These are phyloP conservation scores for Cinnamomum chago DNA, from an alignment of 164 flowering plant species.

Conservation along the genomic window DNA sequence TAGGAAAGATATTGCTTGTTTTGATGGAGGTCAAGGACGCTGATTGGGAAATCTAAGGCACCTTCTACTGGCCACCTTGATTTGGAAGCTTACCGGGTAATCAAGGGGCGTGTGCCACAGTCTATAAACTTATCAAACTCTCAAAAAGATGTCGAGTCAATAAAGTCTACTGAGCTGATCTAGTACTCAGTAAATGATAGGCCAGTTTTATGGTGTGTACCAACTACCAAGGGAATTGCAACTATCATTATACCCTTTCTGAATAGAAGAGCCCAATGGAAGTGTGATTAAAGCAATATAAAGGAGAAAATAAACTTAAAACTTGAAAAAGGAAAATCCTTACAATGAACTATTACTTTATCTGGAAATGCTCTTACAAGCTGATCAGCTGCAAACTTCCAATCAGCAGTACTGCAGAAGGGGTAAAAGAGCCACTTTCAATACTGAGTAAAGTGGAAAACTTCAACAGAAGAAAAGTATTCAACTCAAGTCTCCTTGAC, in stretches of 20 bases:
- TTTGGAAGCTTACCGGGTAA: neutral
- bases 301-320: neutral
- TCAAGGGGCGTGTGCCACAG: too few relatives aligned
- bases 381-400: slow-evolving; percentile 91
- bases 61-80: neutral
- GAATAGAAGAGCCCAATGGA: neutral
- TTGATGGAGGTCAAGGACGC: neutral
- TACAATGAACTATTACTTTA: slow-evolving; percentile 91
- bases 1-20: neutral
- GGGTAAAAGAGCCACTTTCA: neutral
- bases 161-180: too few relatives aligned
- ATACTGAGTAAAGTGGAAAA: neutral
- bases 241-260: neutral
- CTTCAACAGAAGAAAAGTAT: too few relatives aligned
- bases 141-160: too few relatives aligned
- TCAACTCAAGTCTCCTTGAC: too few relatives aligned
- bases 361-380: slow-evolving; percentile 70
- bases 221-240: too few relatives aligned
- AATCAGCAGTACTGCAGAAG: slow-evolving; percentile 69
- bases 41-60: neutral
- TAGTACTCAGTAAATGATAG: too few relatives aligned
- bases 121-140: too few relatives aligned
- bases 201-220: too few relatives aligned
- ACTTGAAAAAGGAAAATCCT: slow-evolving; percentile 19
- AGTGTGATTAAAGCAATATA: neutral